phyloP scores from a whole-genome alignment of 495 filamentous ascomycete genomes.

The Thermochaetoides thermophila region DNA sequence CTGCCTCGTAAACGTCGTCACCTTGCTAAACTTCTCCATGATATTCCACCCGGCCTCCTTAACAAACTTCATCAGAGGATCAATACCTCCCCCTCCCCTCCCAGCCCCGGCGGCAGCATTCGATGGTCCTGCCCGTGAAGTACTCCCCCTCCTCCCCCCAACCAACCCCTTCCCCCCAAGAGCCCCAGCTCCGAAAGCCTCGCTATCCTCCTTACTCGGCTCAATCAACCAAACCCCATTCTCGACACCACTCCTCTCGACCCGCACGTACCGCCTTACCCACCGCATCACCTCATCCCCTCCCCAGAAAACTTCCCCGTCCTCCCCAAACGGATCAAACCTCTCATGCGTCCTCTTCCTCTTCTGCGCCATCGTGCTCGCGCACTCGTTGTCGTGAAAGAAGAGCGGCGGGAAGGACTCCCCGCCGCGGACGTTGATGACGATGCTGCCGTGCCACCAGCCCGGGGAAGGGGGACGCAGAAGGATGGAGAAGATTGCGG shows the following conservation, averaged over 20 bases:
- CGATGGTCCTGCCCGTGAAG: slow-evolving; percentile 8
- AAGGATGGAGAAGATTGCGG: slow-evolving; percentile 76
- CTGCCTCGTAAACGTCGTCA: slow-evolving; percentile 84
- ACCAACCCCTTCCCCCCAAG: slow-evolving; percentile 28
- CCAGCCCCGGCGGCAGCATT: slow-evolving; percentile 6
- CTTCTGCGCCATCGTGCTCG: slow-evolving; percentile 86
- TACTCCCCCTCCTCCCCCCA: slow-evolving; percentile 11
- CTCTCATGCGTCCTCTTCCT: slow-evolving; percentile 66
- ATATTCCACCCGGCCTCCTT: slow-evolving; percentile 96
- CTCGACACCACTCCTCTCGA: slow-evolving; percentile 73
- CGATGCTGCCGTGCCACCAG: slow-evolving; percentile 94
- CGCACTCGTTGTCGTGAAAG: slow-evolving; percentile 94
- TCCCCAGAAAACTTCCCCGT: slow-evolving; percentile 86
- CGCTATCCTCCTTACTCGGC: slow-evolving; percentile 66
- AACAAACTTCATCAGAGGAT: slow-evolving; percentile 83
- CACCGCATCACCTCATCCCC: slow-evolving; percentile 91
- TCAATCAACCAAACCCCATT: slow-evolving; percentile 83
- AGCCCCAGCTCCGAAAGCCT: slow-evolving; percentile 57
- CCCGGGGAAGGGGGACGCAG: slow-evolving; percentile 85
- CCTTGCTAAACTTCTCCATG: slow-evolving; percentile 86
- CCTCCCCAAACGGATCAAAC: slow-evolving; percentile 82
- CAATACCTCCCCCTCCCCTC: slow-evolving; percentile 45
- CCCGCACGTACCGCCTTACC: slow-evolving; percentile 66
- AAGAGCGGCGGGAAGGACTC: slow-evolving; percentile 91
- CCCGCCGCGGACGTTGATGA: slow-evolving; percentile 80